Base-by-base conservation (phyloP, 2,329 filamentous ascomycete genomes). In the Trichothecium sympodiale region DNA sequence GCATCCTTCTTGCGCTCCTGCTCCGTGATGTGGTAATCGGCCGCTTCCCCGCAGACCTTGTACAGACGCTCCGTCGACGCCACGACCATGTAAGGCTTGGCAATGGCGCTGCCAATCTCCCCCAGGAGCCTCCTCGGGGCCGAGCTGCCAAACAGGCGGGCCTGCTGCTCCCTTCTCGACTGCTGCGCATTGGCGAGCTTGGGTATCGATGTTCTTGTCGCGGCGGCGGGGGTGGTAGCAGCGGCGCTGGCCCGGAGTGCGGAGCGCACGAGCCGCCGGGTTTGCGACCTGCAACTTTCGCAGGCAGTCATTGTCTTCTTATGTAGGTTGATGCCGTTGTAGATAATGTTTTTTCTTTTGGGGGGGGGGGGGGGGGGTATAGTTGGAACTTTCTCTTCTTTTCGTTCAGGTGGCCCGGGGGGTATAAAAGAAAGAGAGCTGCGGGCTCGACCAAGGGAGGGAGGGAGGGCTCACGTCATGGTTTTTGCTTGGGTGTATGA, bases 41-140 rank as follows among this genome's bases (percentile, higher is more conserved):
- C 87, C 44, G 83, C 75, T 39, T 60, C 62, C 8, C 79, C 72
- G 60, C 85, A 93, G 43, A 76, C 70, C 52, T 82, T 79, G 64
- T 86, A 88, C 39, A 95, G 66, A 39, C 72, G 66, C 61, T 93
- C 80, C 17, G 86, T 91, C 34, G 77, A 75, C 40, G 77, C 80
- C 52, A 91, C 83, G 25, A 87, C 83, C 37, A 82, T 73, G 55
- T 95, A 95, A 10, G 64, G 59, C 40, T 67, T 25, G 20, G 20
- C 56, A 25, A 51, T 43, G 17, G 64, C 41, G 13, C 47, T 46
- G 16, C 49, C 49, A 7, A 54, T 49, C 8, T 65, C 42, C 5
- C 54, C 52, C 15, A 65, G 45, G 2, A 59, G 46, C 3, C 43
- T 49, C 31, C 53, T 51, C 13, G 46, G 38, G 13, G 49, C 39